Conservation (phyloP, 257 asterid genomes). For the Parsonsia alboflavescens region DNA sequence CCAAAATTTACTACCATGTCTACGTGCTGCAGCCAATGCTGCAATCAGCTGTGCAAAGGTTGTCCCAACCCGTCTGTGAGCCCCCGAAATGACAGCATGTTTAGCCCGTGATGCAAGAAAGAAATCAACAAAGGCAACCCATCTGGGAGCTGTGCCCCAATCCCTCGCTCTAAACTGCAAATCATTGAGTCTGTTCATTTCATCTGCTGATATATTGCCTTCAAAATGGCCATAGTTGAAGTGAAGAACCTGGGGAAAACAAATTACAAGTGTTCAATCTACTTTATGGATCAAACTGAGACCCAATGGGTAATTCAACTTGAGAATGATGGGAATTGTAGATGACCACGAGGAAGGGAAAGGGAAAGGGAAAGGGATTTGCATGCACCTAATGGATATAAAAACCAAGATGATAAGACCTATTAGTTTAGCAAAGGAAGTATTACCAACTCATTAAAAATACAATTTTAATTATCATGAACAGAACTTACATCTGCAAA, state of each 20-base stretch:
- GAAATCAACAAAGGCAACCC: conserved; percentile 99
- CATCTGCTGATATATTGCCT: conserved; percentile 57
- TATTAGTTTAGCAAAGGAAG: not conserved
- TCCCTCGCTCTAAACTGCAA: conserved; percentile 58
- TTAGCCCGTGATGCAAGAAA: conserved; percentile 87
- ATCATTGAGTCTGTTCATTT: conserved; percentile 23
- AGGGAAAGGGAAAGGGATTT: not conserved
- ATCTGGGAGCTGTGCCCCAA: conserved; percentile 99
- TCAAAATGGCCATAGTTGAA: conserved; percentile 56
- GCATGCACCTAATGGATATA: not conserved
- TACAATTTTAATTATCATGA: not conserved
- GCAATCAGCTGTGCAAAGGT: conserved; percentile 87
- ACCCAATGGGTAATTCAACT: not conserved
- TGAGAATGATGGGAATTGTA: not conserved
- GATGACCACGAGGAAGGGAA: no score
- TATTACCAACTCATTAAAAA: not conserved
- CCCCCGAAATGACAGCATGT: conserved; percentile 79
- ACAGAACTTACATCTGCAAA: conserved; percentile 60
- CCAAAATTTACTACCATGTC: conserved; percentile 49
- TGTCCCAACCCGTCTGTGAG: conserved; percentile 93
- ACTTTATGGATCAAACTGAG: not conserved
- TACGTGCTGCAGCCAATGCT: conserved; percentile 78
- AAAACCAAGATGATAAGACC: not conserved
- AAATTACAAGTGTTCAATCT: conserved; percentile 11
- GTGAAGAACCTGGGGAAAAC: conserved; percentile 61